Percentiles rank a stretch among this genome's conserved stretches.
These are phyloP conservation scores for Litchi chinensis DNA, from an alignment of 345 rosid genomes.

Conservation along the genomic window DNA sequence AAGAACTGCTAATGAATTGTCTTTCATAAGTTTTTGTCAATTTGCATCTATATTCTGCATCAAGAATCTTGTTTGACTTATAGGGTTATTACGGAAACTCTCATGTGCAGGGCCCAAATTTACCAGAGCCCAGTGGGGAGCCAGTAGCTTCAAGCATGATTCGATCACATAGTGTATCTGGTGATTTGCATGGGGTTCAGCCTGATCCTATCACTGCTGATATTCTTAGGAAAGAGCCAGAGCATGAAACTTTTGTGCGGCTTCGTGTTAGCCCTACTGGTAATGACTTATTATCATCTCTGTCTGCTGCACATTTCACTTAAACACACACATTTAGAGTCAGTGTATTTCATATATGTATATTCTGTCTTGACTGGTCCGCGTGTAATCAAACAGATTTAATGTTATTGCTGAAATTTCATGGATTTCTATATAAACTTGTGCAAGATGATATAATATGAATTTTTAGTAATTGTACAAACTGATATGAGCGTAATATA, in stretches of 20 bases:
- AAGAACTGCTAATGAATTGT: not conserved
- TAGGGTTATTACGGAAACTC: constrained; percentile 11
- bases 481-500: not conserved
- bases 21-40: constrained; percentile 1
- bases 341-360: not conserved
- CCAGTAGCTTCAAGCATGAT: constrained; percentile 74
- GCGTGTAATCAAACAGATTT: not conserved
- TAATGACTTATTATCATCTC: constrained; percentile 27
- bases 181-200: constrained; percentile 96
- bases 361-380: not conserved
- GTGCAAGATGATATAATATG: not conserved
- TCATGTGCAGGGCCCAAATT: constrained; percentile 42
- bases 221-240: constrained; percentile 96
- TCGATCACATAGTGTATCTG: constrained; percentile 92
- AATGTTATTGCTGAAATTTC: not conserved
- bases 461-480: not conserved
- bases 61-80: constrained; percentile 18
- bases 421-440: not conserved
- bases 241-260: constrained; percentile 91
- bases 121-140: constrained; percentile 59
- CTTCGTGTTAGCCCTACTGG: constrained; percentile 76
- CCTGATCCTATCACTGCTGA: constrained; percentile 99
- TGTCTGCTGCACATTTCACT: not conserved
- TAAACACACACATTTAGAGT: not conserved
- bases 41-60: not conserved